Evolutionary conservation across 1,139 yeast species (phyloP), one percentile per base, ranked within the genome.

Genomic region (Diutina mesorugosa): DNA sequence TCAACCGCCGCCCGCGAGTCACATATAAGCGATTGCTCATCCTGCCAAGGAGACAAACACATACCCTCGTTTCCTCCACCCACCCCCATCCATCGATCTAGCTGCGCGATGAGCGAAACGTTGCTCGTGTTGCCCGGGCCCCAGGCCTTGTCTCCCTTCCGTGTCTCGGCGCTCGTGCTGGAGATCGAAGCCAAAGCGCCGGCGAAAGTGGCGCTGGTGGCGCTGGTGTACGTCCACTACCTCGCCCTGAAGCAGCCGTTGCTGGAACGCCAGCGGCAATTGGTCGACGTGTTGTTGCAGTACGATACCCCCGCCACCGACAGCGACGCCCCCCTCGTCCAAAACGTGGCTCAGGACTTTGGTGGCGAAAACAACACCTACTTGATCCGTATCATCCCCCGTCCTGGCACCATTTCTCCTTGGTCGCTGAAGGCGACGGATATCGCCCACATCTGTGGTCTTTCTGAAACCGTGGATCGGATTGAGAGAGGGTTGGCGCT

Each of bases 391-490:
- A 79, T 95, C 57, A 78, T 91, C 58, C 99, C 99, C 54, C 83
- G 99, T 70, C 78, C 93, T 9, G 99, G 99, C 59, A 93, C 99
- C 29, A 90, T 93, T 62, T 91, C 98, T 30, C 99, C 99, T 45
- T 95, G 99, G 99, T 90, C 97, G 18, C 91, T 99, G 18, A 95
- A 95, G 73, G 99, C 99, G 46, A 91, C 99, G 54, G 93, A 93
- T 70, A 95, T 95, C 63, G 81, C 95, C 56, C 83, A 83, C 58
- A 95, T 88, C 56, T 90, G 97, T 73, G 97, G 97, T 6, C 78
- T 93, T 59, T 79, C 78, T 51, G 77, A 77, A 16, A 79, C 78
- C 59, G 78, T 93, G 53, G 87, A 83, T 65, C 81, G 99, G 64
- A 84, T 95, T 58, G 99, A 95, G 75, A 83, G 99, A 66, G 99